Conservation (phyloP, 2,329 filamentous ascomycete species). For the Trichophyton benhamiae region DNA sequence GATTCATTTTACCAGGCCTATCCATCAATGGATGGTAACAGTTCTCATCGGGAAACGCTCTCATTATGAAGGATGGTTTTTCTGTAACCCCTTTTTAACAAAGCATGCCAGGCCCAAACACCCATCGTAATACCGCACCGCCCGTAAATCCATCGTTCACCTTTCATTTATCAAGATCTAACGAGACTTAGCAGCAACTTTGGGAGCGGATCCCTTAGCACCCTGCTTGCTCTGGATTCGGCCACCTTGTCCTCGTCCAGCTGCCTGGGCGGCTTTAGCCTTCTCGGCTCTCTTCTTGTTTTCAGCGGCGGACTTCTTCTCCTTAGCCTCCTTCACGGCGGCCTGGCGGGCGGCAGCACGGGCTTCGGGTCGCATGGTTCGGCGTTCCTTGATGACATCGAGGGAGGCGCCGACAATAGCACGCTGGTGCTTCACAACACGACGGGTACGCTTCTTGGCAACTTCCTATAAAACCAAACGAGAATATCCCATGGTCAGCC, state of each 20-base stretch:
- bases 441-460: slow-evolving; percentile 98
- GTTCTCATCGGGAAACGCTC: not conserved
- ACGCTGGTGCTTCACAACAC: slow-evolving; percentile 96
- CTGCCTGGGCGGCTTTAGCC: slow-evolving; percentile 72
- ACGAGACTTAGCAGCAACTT: slow-evolving; percentile 77
- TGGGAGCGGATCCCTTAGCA: slow-evolving; percentile 75
- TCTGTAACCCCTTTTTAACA: not conserved
- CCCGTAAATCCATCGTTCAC: slow-evolving; percentile 1
- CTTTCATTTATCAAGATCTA: slow-evolving; percentile 33
- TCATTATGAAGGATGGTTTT: slow-evolving; percentile 2
- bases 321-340: slow-evolving; percentile 96
- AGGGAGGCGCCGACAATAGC: slow-evolving; percentile 98
- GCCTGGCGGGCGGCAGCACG: slow-evolving; percentile 76
- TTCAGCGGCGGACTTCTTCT: slow-evolving; percentile 83
- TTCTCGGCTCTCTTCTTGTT: slow-evolving; percentile 98
- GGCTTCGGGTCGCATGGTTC: slow-evolving; percentile 85
- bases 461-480: slow-evolving; percentile 59
- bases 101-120: slow-evolving; percentile 4
- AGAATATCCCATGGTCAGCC: slow-evolving; percentile 12
- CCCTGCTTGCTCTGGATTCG: slow-evolving; percentile 94
- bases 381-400: slow-evolving; percentile 99
- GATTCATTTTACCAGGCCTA: slow-evolving; percentile 2
- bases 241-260: slow-evolving; percentile 63
- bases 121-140: not conserved
- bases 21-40: slow-evolving; percentile 1